A percentile compares a stretch with the other conserved stretches of the same genome.
phyloP scores from a whole-genome alignment of 495 filamentous ascomycete genomes.

The Mytilinidion resinicola region DNA sequence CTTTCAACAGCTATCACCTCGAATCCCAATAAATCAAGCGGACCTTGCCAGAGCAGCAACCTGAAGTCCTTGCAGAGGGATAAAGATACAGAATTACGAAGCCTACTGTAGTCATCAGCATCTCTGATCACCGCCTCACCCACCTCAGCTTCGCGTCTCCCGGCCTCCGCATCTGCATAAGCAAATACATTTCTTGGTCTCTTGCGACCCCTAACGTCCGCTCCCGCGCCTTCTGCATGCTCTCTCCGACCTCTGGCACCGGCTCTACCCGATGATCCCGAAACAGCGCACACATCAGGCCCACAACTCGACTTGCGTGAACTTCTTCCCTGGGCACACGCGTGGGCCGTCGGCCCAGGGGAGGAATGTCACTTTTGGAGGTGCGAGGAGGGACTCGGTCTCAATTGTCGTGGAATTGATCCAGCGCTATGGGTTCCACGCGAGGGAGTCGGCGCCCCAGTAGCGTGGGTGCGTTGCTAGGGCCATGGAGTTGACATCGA shows the following conservation, averaged over 20 bases:
- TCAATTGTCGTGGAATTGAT: constrained; percentile 1
- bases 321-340: constrained; percentile 20
- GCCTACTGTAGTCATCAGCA: no score
- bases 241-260: constrained; percentile 13
- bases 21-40: no score
- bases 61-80: no score
- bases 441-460: constrained; percentile 14
- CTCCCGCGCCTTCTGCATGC: constrained; percentile 5
- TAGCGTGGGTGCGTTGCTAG: constrained; percentile 14
- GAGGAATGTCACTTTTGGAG: neutral
- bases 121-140: neutral
- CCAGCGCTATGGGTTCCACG: constrained; percentile 9
- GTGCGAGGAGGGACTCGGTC: neutral
- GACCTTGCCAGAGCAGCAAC: no score
- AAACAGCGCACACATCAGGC: constrained; percentile 8
- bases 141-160: neutral
- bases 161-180: constrained; percentile 21
- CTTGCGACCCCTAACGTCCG: constrained; percentile 6
- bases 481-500: constrained; percentile 8
- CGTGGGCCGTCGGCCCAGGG: constrained; percentile 11
- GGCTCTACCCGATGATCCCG: constrained; percentile 11
- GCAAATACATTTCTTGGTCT: constrained; percentile 12
- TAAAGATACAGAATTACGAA: no score
- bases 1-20: no score
- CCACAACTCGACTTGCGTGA: constrained; percentile 22